Evolutionary conservation across 257 asterid genomes (phyloP).

Genomic region (Lavandula angustifolia): DNA sequence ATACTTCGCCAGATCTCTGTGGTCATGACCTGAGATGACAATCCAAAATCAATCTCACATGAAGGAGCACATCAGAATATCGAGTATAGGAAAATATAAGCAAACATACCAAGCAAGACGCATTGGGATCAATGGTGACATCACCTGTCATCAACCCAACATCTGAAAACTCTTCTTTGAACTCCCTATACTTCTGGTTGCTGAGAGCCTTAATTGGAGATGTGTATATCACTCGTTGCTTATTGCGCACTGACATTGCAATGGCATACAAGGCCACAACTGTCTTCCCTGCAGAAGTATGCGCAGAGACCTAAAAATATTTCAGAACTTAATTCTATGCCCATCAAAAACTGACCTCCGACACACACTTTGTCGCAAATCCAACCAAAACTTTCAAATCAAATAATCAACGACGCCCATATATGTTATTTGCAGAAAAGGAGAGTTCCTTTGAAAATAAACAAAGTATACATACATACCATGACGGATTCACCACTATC

Average conservation of each 20-base stretch:
- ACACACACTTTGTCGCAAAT: not conserved
- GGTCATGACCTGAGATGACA: conserved; percentile 82
- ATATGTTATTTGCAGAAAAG: no score
- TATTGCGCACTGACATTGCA: conserved; percentile 81
- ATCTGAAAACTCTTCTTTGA: conserved; percentile 96
- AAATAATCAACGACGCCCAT: not conserved
- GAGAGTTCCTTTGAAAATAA: not conserved
- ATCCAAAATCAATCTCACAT: conserved; percentile 22
- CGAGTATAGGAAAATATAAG: conserved; percentile 23
- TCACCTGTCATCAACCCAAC: conserved; percentile 99
- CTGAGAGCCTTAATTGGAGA: conserved; percentile 97
- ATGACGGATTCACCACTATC: conserved; percentile 84
- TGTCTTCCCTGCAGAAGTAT: conserved; percentile 97
- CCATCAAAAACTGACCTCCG: conserved; percentile 16
- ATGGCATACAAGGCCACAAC: conserved; percentile 89
- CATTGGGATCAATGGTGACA: conserved; percentile 91
- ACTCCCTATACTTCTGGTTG: conserved; percentile 95
- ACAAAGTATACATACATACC: conserved; percentile 43
- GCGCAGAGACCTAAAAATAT: conserved; percentile 77
- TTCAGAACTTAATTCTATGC: conserved; percentile 17
- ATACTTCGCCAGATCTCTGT: conserved; percentile 98
- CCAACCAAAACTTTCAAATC: no score
- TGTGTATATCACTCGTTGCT: conserved; percentile 89
- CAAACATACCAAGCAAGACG: conserved; percentile 92
- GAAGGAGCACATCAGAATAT: conserved; percentile 16